Evolutionary conservation across 2,329 filamentous ascomycete genomes (phyloP), one percentile per base, ranked within the genome.

Genomic region (Fusarium transvaalense): DNA sequence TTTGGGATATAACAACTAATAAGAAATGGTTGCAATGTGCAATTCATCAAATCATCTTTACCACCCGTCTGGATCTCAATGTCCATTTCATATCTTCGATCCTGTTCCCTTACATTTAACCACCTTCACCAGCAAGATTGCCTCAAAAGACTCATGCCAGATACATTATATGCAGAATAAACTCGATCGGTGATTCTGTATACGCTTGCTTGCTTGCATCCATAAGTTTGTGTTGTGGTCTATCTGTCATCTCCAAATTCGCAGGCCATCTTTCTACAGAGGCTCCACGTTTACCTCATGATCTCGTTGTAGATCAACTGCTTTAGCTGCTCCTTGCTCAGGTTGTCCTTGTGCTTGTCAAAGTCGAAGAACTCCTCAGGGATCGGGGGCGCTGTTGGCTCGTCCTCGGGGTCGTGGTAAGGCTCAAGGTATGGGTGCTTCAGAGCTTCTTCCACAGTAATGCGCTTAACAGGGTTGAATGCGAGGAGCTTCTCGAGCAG

Each of bases 331-430:
- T 99, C 96, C 84, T 99, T 99, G 85, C 92, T 97, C 77, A 99
- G 83, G 76, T 91, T 96, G 81, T 99, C 96, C 89, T 99, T 99
- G 86, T 98, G 97, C 88, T 97, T 97, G 83, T 99, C 96, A 81
- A 99, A 99, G 82, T 99, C 96, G 79, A 99, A 99, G 86, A 99
- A 99, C 80, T 97, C 95, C 80, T 98, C 95, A 23, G 96, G 96
- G 76, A 99, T 99, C 23, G 96, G 94, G 42, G 94, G 92, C 19
- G 96, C 96, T 14, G 93, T 97, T 50, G 96, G 96, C 86, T 99
- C 96, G 78, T 99, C 96, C 78, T 98, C 96, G 9, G 96, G 96
- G 79, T 99, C 96, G 80, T 99, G 96, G 82, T 99, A 99, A 8
- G 96, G 96, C 84, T 99, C 96, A 34, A 99, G 88, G 82, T 99